Evolutionary conservation across 2,329 filamentous ascomycete genomes (phyloP), one percentile per base, ranked within the genome.

Genomic region (Shiraia bambusicola): DNA sequence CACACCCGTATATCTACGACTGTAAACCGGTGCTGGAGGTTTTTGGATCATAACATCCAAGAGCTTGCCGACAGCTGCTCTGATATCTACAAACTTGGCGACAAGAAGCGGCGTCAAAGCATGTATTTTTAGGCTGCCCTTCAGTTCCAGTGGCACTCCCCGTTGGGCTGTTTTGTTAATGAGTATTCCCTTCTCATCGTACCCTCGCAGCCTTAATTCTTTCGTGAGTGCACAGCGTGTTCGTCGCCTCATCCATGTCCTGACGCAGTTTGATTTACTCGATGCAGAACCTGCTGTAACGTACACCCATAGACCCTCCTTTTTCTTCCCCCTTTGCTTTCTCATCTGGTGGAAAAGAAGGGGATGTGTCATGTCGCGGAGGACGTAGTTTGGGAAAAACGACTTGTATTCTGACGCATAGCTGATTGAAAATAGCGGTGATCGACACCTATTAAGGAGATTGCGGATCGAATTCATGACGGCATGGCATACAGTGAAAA

Each of bases 271-370:
- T 5, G 58, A 65, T 43, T 63, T 67, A 17, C 54, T 61, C 14
- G 59, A 35, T 11, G 56, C 56, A 10, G 43, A 11, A 8, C 47
- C 40, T 2, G 54, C 52, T 2, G 57, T 62, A 4, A 56, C 53
- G 40, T 63, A 50, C 65, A 63, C 66, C 65, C 63, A 67, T 2
- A 69, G 54, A 0, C 59, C 57, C 14, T 63, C 50, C 16, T 46
- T 47, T 14, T 54, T 54, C n/a, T 54, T 51, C 17, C 49, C 42
- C 2, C 32, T 26, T 9, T 49, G 38, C 14, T 43, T 47, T 17
- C 63, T 61, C 26, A 33, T 47, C 32, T 54, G 57, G 7, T 47
- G 34, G 10, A 44, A 42, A 49, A 54, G 25, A 3, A 67, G 52
- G 9, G 65, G 64, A 28, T 68, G 63, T 19, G 52, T 46, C 7